Base-by-base conservation (phyloP, 2,329 filamentous ascomycete species). In the Penicillium sp. region DNA sequence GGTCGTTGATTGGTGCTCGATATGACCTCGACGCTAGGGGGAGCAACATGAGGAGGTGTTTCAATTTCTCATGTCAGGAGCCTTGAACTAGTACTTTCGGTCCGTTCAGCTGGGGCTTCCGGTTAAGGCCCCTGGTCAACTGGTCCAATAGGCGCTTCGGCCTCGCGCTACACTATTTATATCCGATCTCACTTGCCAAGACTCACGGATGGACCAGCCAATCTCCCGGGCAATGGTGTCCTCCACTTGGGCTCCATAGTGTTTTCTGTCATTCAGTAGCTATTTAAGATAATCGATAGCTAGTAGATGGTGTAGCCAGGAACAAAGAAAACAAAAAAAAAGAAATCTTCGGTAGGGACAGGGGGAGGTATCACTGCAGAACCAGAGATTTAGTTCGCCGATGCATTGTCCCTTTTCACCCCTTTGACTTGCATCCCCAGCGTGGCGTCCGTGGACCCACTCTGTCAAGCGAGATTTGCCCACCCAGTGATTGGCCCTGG, bases 391-490 rank as follows among this genome's bases (percentile, higher is more conserved):
- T 49, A 26, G 41, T 49, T 35, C 22, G 24, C 39, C 19, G 46
- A 26, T 29, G 45, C 51, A 44, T 47, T 51, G 43, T 29, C 26
- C 26, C 13, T 29, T 44, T 41, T 24, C 5, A 43, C 58, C 58
- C 48, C 60, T 59, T 60, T 63, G 55, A 57, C 59, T 62, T 62
- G 59, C 57, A 60, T 19, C 61, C 57, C 61, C 61, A 63, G 60
- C 62, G 62, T 65, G 63, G 63, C 61, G 62, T 60, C 33, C 37
- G 47, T 13, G 51, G 63, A 65, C 61, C 61, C 63, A 63, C 63
- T 29, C n/a, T n/a, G 51, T 52, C 59, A 65, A 65, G 59, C 64
- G 64, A 65, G 56, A 66, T 62, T 66, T 60, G 50, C 7, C 26
- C 27, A 19, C 39, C 49, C 37, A 53, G 39, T 53, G 50, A 53